Percentiles rank a stretch among this genome's conserved stretches.
Conservation (phyloP, 2,329 filamentous ascomycete genomes). For the Neoscytalidium dimidiatum region DNA sequence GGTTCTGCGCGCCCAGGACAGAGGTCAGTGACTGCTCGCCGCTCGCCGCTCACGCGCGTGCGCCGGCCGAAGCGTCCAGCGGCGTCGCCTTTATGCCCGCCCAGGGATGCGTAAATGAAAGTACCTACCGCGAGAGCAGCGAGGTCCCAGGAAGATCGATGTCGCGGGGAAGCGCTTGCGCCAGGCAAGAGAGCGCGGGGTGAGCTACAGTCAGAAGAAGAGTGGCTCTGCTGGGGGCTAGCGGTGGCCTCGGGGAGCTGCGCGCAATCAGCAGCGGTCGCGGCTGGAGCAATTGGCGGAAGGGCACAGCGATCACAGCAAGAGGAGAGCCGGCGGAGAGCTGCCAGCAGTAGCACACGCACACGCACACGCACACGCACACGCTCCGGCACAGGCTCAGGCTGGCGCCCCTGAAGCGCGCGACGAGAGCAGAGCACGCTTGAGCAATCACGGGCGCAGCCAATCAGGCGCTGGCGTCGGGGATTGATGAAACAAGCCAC, state of each 20-base stretch:
- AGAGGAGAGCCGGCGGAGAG: slow-evolving; percentile 1
- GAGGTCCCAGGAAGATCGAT: neutral
- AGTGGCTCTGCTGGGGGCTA: neutral
- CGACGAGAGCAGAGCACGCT: slow-evolving; percentile 4
- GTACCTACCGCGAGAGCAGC: slow-evolving; percentile 1
- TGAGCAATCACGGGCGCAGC: neutral
- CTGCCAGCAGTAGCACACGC: neutral
- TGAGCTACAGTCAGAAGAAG: neutral
- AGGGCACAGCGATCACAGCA: slow-evolving; percentile 4
- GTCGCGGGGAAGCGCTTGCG: slow-evolving; percentile 5
- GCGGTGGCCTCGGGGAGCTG: neutral
- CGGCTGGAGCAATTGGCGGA: slow-evolving; percentile 5
- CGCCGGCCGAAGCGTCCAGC: neutral
- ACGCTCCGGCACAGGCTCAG: neutral
- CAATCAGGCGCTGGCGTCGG: slow-evolving; percentile 9
- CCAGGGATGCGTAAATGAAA: slow-evolving; percentile 13
- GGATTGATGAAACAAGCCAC: slow-evolving; percentile 16
- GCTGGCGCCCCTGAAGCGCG: slow-evolving; percentile 14
- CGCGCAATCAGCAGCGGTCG: slow-evolving; percentile 2
- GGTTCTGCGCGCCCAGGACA: neutral
- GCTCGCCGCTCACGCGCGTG: neutral
- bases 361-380: neutral
- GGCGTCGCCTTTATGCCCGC: slow-evolving; percentile 1
- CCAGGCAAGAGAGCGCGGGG: neutral
- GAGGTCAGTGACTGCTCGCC: slow-evolving; percentile 12